phyloP scores from a whole-genome alignment of 495 filamentous ascomycete genomes.

The Lepidopterella palustris region DNA sequence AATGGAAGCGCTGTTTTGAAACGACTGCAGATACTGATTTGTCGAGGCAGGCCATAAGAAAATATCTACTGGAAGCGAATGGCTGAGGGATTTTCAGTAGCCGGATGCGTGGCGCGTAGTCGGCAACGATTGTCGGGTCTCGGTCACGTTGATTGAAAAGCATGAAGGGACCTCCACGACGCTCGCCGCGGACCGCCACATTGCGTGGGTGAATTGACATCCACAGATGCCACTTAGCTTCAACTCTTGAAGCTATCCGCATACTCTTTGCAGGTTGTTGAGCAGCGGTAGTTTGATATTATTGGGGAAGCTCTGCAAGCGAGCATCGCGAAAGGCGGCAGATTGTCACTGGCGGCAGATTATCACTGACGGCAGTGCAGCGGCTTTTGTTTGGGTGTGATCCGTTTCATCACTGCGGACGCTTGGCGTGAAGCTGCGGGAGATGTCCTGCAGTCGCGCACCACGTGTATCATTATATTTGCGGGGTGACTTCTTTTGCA shows the following conservation, averaged over 20 bases:
- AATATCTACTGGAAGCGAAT: conserved; percentile 34
- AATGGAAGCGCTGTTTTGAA: conserved; percentile 7
- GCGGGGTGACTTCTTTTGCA: neutral
- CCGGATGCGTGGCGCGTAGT: conserved; percentile 6
- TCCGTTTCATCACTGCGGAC: neutral
- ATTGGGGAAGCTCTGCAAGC: too few species aligned
- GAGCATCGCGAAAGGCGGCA: too few species aligned
- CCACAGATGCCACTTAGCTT: too few species aligned
- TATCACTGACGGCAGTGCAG: too few species aligned
- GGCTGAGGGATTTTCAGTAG: conserved; percentile 28
- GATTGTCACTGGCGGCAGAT: too few species aligned
- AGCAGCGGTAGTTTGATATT: too few species aligned
- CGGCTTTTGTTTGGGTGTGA: neutral
- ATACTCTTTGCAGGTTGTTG: too few species aligned
- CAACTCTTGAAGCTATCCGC: too few species aligned
- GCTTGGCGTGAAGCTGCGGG: conserved; percentile 11
- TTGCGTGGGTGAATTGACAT: too few species aligned
- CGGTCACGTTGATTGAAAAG: too few species aligned
- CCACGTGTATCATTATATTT: conserved; percentile 23
- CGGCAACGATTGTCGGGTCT: conserved; percentile 1
- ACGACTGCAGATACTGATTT: conserved; percentile 14
- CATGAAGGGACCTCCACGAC: too few species aligned
- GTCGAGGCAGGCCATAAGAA: conserved; percentile 31
- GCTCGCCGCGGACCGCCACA: too few species aligned
- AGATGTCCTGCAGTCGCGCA: conserved; percentile 23